phyloP scores from a whole-genome alignment of 1,284 basidiomycete genomes.

The Moniliella sp. region DNA sequence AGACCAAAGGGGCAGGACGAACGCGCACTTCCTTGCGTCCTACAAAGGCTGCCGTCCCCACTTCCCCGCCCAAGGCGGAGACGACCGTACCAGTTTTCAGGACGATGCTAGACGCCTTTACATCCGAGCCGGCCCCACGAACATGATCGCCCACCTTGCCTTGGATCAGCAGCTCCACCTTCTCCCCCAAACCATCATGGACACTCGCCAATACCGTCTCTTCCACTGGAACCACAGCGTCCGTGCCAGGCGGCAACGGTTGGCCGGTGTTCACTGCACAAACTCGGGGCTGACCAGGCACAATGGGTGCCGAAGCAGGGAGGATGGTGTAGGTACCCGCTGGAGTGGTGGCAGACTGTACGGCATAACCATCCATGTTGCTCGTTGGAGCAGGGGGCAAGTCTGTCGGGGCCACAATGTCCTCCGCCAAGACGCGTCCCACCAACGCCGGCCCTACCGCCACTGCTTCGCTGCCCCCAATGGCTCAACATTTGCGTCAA shows the following conservation, averaged over 20 bases:
- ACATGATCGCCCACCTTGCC: conserved; percentile 52
- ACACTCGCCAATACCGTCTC: conserved; percentile 61
- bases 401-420: conserved; percentile 46
- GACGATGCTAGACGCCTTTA: conserved; percentile 47
- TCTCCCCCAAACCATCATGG: conserved; percentile 47
- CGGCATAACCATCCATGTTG: conserved; percentile 68
- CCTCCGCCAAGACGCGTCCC: conserved; percentile 53
- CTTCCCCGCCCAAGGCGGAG: conserved; percentile 51
- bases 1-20: conserved; percentile 50
- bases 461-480: conserved; percentile 1
- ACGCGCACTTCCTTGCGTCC: conserved; percentile 48
- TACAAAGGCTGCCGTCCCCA: conserved; percentile 62
- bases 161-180: conserved; percentile 48
- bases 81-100: conserved; percentile 46
- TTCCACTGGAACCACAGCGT: conserved; percentile 73
- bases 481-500: conserved; percentile 34
- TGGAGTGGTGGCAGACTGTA: conserved; percentile 35
- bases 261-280: conserved; percentile 27
- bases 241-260: conserved; percentile 51
- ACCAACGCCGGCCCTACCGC: conserved; percentile 38
- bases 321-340: conserved; percentile 52
- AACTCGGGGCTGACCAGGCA: conserved; percentile 4
- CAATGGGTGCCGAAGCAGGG: not conserved
- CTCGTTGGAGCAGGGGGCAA: conserved; percentile 41
- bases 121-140: conserved; percentile 52